Base-by-base conservation (phyloP, 2,329 filamentous ascomycete species). In the Penicillium brasilianum region DNA sequence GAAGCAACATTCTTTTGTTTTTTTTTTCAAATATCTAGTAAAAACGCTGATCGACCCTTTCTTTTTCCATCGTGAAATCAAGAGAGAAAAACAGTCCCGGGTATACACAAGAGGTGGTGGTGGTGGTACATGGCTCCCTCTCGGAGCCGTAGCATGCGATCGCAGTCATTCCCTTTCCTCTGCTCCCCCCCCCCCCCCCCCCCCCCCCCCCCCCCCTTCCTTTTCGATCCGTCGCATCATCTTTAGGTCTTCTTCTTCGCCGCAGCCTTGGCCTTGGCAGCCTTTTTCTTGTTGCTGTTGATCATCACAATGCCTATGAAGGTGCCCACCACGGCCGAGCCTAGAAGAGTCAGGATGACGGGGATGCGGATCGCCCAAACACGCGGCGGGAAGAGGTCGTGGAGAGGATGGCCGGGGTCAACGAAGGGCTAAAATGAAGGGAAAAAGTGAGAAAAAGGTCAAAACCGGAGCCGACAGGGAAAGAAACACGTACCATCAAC, bases 331-430 rank as follows among this genome's bases (percentile, higher is more conserved):
- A 99, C 93, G 61, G 95, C 93, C 62, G 90, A 93, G 66, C 90
- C 93, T 68, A 99, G 85, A 50, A 99, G 88, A 66, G 97, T 90
- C 69, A 99, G 88, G 77, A 99, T 97, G 72, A 99, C 94, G 70
- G 95, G 95, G 74, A 99, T 95, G 78, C 95, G 93, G 77, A 99
- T 97, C 63, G 95, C 95, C 95, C 95, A 99, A 77, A 97, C 93
- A 77, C 95, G 93, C 50, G 94, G 94, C 64, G 92, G 95, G 83
- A 99, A 99, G 82, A 98, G 85, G 77, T 90, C 90, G 77, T 99
- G 95, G 61, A 98, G 89, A 59, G 92, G 89, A 79, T 99, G 95
- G 77, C 92, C 92, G 60, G 90, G 87, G 79, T 99, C 95, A 80
- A 99, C 95, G 79, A 99, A 99, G 76, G 95, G 95, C 95, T 99